Conservation (phyloP, 441 rosid genomes). For the Syzygium syzygioides region DNA sequence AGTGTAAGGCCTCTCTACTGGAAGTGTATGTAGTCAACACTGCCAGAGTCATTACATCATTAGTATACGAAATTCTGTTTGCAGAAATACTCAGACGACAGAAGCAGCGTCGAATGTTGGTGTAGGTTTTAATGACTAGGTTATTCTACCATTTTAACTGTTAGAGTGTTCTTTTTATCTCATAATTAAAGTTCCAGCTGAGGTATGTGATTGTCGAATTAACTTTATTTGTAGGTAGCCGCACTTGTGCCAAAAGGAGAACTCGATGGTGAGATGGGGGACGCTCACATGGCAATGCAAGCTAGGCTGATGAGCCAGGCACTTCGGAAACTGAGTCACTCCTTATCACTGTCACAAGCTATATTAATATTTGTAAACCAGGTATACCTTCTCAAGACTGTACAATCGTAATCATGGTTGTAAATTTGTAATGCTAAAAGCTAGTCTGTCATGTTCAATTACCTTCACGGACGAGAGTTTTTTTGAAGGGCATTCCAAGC, state of each 20-base stretch:
- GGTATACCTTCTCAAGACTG: constrained; percentile 27
- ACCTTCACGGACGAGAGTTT: not conserved
- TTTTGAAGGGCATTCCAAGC: not conserved
- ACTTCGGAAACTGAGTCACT: constrained; percentile 91
- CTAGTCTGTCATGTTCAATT: not conserved
- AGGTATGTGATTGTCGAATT: not conserved
- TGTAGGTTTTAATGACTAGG: not conserved
- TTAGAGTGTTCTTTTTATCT: not conserved
- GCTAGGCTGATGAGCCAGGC: constrained; percentile 99
- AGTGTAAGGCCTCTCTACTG: constrained; percentile 55
- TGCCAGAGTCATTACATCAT: not conserved
- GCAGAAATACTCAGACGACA: not conserved
- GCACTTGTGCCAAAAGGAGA: constrained; percentile 97
- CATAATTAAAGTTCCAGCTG: not conserved
- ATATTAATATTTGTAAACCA: constrained; percentile 83
- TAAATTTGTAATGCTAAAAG: not conserved
- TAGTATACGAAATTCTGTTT: not conserved
- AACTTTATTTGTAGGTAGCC: constrained; percentile 59
- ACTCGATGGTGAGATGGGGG: constrained; percentile 99
- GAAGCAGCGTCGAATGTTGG: not conserved
- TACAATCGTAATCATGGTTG: not conserved
- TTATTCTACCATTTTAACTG: not conserved
- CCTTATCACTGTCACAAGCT: constrained; percentile 75
- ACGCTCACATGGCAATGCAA: constrained; percentile 99
- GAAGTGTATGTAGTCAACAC: not conserved